phyloP scores from a whole-genome alignment of 2,329 filamentous ascomycete genomes.

The Aspergillus intermedius region DNA sequence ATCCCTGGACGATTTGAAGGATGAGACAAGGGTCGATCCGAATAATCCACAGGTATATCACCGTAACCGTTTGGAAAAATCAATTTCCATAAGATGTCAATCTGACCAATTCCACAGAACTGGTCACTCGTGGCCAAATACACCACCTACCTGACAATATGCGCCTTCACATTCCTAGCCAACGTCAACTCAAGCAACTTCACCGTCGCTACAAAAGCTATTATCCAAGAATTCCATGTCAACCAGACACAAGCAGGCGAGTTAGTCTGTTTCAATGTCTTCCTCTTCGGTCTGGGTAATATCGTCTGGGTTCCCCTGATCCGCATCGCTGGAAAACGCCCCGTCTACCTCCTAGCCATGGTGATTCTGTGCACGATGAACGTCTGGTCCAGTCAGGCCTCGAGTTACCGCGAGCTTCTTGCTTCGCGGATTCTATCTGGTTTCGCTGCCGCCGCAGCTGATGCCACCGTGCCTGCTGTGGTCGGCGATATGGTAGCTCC shows the following conservation, averaged over 20 bases:
- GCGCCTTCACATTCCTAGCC: slow-evolving; percentile 36
- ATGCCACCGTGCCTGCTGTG: slow-evolving; percentile 30
- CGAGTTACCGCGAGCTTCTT: slow-evolving; percentile 18
- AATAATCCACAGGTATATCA: slow-evolving; percentile 15
- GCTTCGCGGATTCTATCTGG: slow-evolving; percentile 23
- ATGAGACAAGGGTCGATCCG: slow-evolving; percentile 1
- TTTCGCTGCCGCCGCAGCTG: slow-evolving; percentile 24
- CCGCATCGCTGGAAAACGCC: slow-evolving; percentile 29
- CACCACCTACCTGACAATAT: slow-evolving; percentile 30
- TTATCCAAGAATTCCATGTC: slow-evolving; percentile 24
- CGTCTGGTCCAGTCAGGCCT: slow-evolving; percentile 27
- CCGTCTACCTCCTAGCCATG: slow-evolving; percentile 32
- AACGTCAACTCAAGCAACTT: slow-evolving; percentile 36
- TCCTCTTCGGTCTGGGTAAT: slow-evolving; percentile 19
- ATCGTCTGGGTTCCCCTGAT: slow-evolving; percentile 21
- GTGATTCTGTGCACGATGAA: slow-evolving; percentile 27
- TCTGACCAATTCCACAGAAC: slow-evolving; percentile 10
- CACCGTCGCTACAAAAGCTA: slow-evolving; percentile 29
- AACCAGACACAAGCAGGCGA: slow-evolving; percentile 17
- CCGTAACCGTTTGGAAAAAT: too few species aligned
- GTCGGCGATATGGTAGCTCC: slow-evolving; percentile 32
- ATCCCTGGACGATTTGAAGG: not conserved
- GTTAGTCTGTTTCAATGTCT: slow-evolving; percentile 21
- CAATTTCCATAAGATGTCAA: not conserved
- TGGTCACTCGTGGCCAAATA: slow-evolving; percentile 15